phyloP scores from a whole-genome alignment of 371 early-diverging fungal genomes.

The Zychaea mexicana region DNA sequence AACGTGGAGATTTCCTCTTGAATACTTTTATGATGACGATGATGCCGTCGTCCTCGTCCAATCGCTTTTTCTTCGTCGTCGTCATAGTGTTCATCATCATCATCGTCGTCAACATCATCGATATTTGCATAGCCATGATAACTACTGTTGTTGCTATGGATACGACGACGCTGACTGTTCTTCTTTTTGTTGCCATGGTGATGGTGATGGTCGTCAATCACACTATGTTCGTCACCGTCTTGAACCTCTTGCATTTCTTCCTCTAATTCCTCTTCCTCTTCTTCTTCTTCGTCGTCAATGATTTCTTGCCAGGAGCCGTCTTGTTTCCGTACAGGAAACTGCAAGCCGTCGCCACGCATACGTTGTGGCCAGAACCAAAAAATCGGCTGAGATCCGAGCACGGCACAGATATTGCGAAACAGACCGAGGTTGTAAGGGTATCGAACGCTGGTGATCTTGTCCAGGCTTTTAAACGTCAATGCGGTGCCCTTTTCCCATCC shows the following conservation, averaged over 20 bases:
- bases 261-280: conserved; percentile 23
- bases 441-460: conserved; percentile 27
- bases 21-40: neutral
- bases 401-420: conserved; percentile 71
- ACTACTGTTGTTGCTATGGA: neutral
- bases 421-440: conserved; percentile 95
- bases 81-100: neutral
- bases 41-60: neutral
- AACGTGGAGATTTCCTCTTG: conserved; percentile 6
- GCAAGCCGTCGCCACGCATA: conserved; percentile 72
- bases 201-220: too few relatives aligned
- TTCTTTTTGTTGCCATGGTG: too few relatives aligned
- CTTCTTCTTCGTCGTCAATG: conserved; percentile 29
- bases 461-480: conserved; percentile 69
- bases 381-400: conserved; percentile 70
- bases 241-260: too few relatives aligned
- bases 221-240: too few relatives aligned
- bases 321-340: conserved; percentile 57
- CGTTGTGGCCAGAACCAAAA: conserved; percentile 77
- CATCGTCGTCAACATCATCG: neutral
- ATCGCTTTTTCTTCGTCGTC: neutral
- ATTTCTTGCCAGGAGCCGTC: conserved; percentile 22
- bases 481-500: conserved; percentile 83
- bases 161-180: too few relatives aligned
- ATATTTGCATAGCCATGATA: neutral